Conservation (phyloP, 2,329 filamentous ascomycete genomes). For the Aureobasidium zeae region DNA sequence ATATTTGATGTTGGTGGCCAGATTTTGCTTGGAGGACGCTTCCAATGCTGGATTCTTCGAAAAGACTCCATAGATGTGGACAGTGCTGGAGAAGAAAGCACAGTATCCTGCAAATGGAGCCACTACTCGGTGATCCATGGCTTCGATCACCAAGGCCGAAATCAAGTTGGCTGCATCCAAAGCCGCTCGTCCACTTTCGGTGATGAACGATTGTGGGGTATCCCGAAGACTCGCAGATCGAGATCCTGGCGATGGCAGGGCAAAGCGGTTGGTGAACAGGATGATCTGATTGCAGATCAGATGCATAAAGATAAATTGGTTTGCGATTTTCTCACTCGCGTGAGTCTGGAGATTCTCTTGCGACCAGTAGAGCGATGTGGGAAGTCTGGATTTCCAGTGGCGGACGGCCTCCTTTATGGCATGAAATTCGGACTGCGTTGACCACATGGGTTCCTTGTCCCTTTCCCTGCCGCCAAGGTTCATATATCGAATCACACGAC, state of each 20-base stretch:
- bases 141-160: slow-evolving; percentile 71
- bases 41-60: slow-evolving; percentile 72
- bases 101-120: slow-evolving; percentile 94
- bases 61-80: slow-evolving; percentile 90
- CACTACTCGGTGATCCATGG: slow-evolving; percentile 68
- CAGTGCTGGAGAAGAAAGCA: slow-evolving; percentile 83
- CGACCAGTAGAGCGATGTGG: slow-evolving; percentile 62
- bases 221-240: slow-evolving; percentile 50
- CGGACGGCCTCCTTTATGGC: slow-evolving; percentile 62
- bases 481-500: slow-evolving; percentile 76
- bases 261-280: slow-evolving; percentile 82
- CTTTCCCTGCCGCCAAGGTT: slow-evolving; percentile 80
- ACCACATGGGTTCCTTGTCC: slow-evolving; percentile 73
- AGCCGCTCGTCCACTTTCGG: slow-evolving; percentile 63
- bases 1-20: slow-evolving; percentile 82
- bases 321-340: slow-evolving; percentile 72
- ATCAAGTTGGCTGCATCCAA: slow-evolving; percentile 80
- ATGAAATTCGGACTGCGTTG: slow-evolving; percentile 65
- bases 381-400: slow-evolving; percentile 59
- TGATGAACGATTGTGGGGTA: slow-evolving; percentile 68
- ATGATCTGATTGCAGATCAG: slow-evolving; percentile 82
- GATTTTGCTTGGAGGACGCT: slow-evolving; percentile 68
- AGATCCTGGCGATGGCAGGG: slow-evolving; percentile 58
- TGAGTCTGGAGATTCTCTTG: slow-evolving; percentile 77
- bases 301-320: slow-evolving; percentile 88